These are phyloP conservation scores for Kwoniella heveanensis DNA, from an alignment of 768 basidiomycete species.

Conservation along the genomic window DNA sequence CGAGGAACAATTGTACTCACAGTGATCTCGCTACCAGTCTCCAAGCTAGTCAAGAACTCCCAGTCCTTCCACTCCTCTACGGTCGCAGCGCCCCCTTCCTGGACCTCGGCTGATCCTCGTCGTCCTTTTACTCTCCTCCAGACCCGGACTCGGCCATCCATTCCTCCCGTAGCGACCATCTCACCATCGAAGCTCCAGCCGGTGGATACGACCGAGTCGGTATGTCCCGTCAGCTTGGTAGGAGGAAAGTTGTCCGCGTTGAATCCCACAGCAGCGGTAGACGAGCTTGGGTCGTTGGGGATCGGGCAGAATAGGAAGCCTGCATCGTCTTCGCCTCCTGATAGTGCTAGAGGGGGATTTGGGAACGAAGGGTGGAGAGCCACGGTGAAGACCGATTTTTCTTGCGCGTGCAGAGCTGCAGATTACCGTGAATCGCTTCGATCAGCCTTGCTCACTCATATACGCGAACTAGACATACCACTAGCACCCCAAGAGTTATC, in stretches of 20 bases:
- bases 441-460: too few species aligned
- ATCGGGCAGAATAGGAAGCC: constrained; percentile 72
- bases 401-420: constrained; percentile 62
- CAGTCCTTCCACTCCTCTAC: constrained; percentile 70
- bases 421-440: too few species aligned
- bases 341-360: constrained; percentile 73
- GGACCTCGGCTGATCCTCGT: constrained; percentile 4
- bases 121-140: constrained; percentile 72
- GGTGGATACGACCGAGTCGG: constrained; percentile 79
- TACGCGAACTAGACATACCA: constrained; percentile 18
- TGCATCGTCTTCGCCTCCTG: constrained; percentile 92
- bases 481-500: constrained; percentile 43
- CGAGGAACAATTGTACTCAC: constrained; percentile 62
- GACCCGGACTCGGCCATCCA: constrained; percentile 92
- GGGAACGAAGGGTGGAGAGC: constrained; percentile 73
- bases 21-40: constrained; percentile 94
- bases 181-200: constrained; percentile 88
- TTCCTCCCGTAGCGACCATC: constrained; percentile 91
- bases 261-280: constrained; percentile 30
- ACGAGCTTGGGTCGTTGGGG: constrained; percentile 26
- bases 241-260: constrained; percentile 46
- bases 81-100: constrained; percentile 59
- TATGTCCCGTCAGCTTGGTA: constrained; percentile 80
- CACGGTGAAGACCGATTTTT: constrained; percentile 77
- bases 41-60: constrained; percentile 92